A percentile compares a stretch with the other conserved stretches of the same genome.
These are phyloP conservation scores for Fusarium coicis DNA, from an alignment of 2,329 filamentous ascomycete species.

Conservation along the genomic window DNA sequence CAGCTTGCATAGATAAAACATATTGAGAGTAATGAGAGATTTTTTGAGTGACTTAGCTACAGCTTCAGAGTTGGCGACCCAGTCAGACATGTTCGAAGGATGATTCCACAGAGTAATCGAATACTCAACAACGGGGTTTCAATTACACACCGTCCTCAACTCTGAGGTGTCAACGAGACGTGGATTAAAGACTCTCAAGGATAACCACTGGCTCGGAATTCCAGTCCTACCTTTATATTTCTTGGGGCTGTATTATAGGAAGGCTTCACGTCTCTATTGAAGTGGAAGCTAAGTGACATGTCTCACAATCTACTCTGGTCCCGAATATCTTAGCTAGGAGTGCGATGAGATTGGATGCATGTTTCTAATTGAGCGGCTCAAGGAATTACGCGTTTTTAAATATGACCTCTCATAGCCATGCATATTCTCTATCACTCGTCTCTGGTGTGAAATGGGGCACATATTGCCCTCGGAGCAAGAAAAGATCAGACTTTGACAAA, in stretches of 20 bases:
- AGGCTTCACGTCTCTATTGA: background rate
- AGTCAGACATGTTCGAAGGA: background rate
- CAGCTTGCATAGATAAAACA: background rate
- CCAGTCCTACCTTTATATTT: background rate
- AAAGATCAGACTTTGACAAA: background rate
- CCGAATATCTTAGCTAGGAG: background rate
- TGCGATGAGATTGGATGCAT: background rate
- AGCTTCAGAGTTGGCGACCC: background rate
- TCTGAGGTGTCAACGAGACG: background rate
- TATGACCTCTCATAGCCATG: background rate
- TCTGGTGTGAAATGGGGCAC: background rate
- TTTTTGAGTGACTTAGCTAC: too few relatives aligned
- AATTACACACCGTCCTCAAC: background rate
- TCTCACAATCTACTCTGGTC: background rate
- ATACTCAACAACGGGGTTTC: background rate
- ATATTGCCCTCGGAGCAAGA: background rate
- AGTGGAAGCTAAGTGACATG: background rate
- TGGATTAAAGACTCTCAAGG: accelerated
- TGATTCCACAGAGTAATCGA: background rate
- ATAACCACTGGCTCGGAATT: accelerated
- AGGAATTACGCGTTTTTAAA: background rate
- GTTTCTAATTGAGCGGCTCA: background rate
- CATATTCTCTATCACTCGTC: background rate
- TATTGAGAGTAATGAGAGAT: background rate
- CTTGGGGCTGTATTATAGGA: background rate